phyloP scores from a whole-genome alignment of 2,329 filamentous ascomycete species.

The Aspergillus proliferans region DNA sequence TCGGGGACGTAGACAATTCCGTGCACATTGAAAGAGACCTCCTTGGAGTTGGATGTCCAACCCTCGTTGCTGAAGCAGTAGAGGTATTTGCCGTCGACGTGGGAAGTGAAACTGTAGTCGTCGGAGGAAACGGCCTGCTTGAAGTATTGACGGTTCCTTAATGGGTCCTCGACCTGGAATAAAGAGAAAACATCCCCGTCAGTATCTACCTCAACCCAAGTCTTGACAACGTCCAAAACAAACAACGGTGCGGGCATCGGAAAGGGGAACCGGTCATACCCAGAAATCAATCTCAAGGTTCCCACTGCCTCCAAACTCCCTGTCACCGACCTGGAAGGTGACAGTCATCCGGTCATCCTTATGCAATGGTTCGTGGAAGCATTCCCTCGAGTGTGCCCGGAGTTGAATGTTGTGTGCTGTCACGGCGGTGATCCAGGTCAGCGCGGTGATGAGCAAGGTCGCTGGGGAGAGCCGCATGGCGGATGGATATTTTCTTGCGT shows the following conservation, averaged over 20 bases:
- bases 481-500: neutral
- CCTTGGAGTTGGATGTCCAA: constrained; percentile 93
- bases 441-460: constrained; percentile 44
- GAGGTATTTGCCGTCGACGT: constrained; percentile 76
- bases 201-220: constrained; percentile 4
- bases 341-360: constrained; percentile 97
- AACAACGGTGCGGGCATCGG: neutral
- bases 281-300: constrained; percentile 98
- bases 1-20: constrained; percentile 96
- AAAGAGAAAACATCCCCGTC: constrained; percentile 1
- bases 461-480: constrained; percentile 38
- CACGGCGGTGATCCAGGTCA: constrained; percentile 55
- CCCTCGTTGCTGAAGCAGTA: constrained; percentile 99
- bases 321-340: constrained; percentile 94
- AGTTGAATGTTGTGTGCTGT: constrained; percentile 93
- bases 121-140: constrained; percentile 78
- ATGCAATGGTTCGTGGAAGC: constrained; percentile 92
- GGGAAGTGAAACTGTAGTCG: constrained; percentile 85
- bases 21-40: constrained; percentile 98
- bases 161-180: constrained; percentile 68
- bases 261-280: constrained; percentile 52
- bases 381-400: constrained; percentile 86
- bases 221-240: neutral
- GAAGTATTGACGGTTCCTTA: constrained; percentile 68
- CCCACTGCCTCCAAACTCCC: constrained; percentile 89